A percentile compares a stretch with the other conserved stretches of the same genome.
These are phyloP conservation scores for Phyllosticta citrichinensis DNA, from an alignment of 2,329 filamentous ascomycete genomes.

Conservation along the genomic window DNA sequence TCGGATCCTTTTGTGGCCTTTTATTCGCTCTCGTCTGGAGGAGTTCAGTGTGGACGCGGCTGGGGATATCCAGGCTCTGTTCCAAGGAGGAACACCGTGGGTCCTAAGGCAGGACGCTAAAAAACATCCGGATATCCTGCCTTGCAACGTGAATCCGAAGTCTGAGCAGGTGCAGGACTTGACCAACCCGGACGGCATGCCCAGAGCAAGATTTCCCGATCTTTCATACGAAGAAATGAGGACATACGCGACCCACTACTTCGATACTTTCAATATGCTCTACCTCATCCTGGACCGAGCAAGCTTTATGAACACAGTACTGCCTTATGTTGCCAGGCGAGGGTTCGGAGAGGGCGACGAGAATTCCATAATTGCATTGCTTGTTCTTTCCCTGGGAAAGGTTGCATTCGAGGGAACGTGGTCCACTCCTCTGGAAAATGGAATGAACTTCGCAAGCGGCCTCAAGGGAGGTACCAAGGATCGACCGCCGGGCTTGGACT, in stretches of 20 bases:
- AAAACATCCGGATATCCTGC: slow-evolving; percentile 6
- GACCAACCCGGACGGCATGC: not conserved
- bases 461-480: slow-evolving; percentile 42
- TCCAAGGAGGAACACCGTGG: slow-evolving; percentile 10
- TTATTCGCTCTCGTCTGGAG: slow-evolving; percentile 8
- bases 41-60: slow-evolving; percentile 1
- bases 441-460: slow-evolving; percentile 33
- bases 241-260: slow-evolving; percentile 9
- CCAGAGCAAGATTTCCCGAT: slow-evolving; percentile 3
- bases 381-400: slow-evolving; percentile 51
- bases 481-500: slow-evolving; percentile 45
- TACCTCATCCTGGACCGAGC: slow-evolving; percentile 10
- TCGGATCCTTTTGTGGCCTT: slow-evolving; percentile 15
- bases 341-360: slow-evolving; percentile 42
- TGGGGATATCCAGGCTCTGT: slow-evolving; percentile 9
- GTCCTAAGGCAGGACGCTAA: slow-evolving; percentile 7
- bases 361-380: slow-evolving; percentile 43
- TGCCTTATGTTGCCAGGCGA: slow-evolving; percentile 30
- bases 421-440: slow-evolving; percentile 39
- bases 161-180: not conserved
- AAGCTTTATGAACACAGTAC: slow-evolving; percentile 2
- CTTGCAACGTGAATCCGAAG: slow-evolving; percentile 2
- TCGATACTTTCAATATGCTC: slow-evolving; percentile 11
- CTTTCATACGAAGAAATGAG: slow-evolving; percentile 10
- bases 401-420: slow-evolving; percentile 43